A percentile compares a stretch with the other conserved stretches of the same genome.
Evolutionary conservation across 345 rosid species (phyloP).

Genomic region (Dimocarpus longan): DNA sequence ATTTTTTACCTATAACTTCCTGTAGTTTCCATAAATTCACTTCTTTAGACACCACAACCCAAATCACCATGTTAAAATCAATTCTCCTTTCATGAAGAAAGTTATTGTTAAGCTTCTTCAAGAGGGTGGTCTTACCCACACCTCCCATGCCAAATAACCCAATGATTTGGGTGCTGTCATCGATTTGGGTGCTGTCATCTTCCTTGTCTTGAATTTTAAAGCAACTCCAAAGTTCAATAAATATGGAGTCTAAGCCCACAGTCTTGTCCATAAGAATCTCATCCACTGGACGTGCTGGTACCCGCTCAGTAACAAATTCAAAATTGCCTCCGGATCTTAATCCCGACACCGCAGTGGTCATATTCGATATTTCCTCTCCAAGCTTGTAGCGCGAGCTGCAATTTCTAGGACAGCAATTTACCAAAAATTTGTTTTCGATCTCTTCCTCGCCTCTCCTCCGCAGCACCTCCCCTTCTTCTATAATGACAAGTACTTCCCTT

Average conservation of each 20-base stretch:
- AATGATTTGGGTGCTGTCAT: background rate
- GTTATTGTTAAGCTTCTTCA: background rate
- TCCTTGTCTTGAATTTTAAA: background rate
- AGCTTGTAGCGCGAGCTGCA: background rate
- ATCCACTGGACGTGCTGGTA: background rate
- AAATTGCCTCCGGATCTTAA: background rate
- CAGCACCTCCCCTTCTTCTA: too few species aligned
- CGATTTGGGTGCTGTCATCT: background rate
- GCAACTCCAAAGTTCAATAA: background rate
- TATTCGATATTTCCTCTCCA: background rate
- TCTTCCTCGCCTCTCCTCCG: background rate
- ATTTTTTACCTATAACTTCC: conserved; percentile 1
- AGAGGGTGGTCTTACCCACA: conserved; percentile 12
- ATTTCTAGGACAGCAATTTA: background rate
- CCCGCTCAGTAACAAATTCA: background rate
- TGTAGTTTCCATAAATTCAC: background rate
- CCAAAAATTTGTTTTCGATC: background rate
- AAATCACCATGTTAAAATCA: background rate
- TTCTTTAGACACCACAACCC: background rate
- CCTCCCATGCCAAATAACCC: conserved; percentile 4
- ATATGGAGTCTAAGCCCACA: background rate
- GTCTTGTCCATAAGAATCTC: background rate
- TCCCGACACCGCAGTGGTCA: too few species aligned
- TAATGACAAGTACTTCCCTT: too few species aligned
- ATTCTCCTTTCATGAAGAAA: background rate